Conservation (phyloP, 2,329 filamentous ascomycete genomes). For the Herpotrichia juniperi region DNA sequence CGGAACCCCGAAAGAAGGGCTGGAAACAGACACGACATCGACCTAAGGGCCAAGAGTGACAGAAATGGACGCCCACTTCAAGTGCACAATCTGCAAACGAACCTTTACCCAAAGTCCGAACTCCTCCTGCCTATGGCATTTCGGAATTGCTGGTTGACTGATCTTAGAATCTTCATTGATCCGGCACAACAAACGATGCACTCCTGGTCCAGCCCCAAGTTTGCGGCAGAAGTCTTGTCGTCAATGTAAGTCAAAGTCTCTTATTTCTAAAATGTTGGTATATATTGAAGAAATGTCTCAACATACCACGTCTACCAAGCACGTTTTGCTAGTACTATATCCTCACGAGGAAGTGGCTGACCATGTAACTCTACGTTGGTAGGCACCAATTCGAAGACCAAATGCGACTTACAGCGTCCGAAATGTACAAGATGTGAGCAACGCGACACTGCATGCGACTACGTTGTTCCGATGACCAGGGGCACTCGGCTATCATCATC, state of each 20-base stretch:
- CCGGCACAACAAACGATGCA: slow-evolving; percentile 23
- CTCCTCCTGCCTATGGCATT: background rate
- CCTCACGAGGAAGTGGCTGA: background rate
- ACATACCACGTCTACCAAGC: too few species aligned
- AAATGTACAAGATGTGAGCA: slow-evolving; percentile 22
- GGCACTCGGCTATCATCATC: slow-evolving; percentile 7
- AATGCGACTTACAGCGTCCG: slow-evolving; percentile 23
- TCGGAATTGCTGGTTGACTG: slow-evolving; percentile 8
- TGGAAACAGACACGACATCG: background rate
- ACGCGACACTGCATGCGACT: slow-evolving; percentile 18
- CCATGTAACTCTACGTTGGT: background rate
- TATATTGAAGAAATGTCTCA: too few species aligned
- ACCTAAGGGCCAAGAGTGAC: background rate
- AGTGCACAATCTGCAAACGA: slow-evolving; percentile 21
- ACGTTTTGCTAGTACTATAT: too few species aligned
- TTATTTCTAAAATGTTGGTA: background rate
- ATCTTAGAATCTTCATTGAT: slow-evolving; percentile 19
- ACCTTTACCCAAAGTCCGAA: slow-evolving; percentile 24
- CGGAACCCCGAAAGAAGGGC: slow-evolving; percentile 6
- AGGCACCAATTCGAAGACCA: slow-evolving; percentile 21
- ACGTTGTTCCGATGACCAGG: slow-evolving; percentile 21
- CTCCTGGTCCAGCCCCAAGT: slow-evolving; percentile 19
- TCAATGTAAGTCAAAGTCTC: slow-evolving; percentile 9
- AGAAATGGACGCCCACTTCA: slow-evolving; percentile 9
- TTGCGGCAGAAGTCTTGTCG: slow-evolving; percentile 26